phyloP scores from a whole-genome alignment of 371 early-diverging fungal genomes.

The Rhizomucor miehei region DNA sequence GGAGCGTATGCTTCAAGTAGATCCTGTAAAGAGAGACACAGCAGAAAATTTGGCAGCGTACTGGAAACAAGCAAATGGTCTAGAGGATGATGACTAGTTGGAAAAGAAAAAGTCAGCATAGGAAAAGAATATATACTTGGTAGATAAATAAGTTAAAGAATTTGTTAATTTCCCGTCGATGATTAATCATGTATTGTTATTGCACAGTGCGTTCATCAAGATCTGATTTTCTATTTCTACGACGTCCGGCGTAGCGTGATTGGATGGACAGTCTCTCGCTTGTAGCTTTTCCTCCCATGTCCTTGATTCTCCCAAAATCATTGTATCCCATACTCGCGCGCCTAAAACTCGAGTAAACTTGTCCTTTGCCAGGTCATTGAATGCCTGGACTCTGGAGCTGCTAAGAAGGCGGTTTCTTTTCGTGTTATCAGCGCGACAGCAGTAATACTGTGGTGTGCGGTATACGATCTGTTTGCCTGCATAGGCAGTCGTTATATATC shows the following conservation, averaged over 20 bases:
- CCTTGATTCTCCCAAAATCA: constrained; percentile 29
- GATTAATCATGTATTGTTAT: constrained; percentile 23
- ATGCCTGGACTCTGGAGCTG: constrained; percentile 34
- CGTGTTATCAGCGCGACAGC: constrained; percentile 45
- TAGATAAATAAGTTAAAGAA: too few species aligned
- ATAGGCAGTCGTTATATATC: constrained; percentile 25
- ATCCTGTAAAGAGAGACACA: constrained; percentile 7
- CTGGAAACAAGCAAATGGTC: constrained; percentile 14
- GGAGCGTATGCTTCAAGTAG: constrained; percentile 15
- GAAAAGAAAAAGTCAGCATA: neutral
- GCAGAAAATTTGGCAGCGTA: constrained; percentile 5
- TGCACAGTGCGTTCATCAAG: constrained; percentile 42
- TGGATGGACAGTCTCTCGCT: constrained; percentile 32
- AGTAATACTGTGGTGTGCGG: constrained; percentile 54
- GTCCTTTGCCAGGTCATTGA: constrained; percentile 25
- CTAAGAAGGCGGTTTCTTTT: constrained; percentile 34
- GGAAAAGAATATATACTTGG: too few species aligned
- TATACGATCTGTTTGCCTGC: constrained; percentile 32
- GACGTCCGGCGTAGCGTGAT: constrained; percentile 43
- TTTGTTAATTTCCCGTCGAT: too few species aligned
- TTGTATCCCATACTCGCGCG: constrained; percentile 39
- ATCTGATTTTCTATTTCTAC: constrained; percentile 52
- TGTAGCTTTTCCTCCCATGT: constrained; percentile 32
- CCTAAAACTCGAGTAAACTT: constrained; percentile 27
- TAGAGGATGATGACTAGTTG: constrained; percentile 10